Base-by-base conservation (phyloP, 1,284 basidiomycete genomes). In the Trichosporon asahii region DNA sequence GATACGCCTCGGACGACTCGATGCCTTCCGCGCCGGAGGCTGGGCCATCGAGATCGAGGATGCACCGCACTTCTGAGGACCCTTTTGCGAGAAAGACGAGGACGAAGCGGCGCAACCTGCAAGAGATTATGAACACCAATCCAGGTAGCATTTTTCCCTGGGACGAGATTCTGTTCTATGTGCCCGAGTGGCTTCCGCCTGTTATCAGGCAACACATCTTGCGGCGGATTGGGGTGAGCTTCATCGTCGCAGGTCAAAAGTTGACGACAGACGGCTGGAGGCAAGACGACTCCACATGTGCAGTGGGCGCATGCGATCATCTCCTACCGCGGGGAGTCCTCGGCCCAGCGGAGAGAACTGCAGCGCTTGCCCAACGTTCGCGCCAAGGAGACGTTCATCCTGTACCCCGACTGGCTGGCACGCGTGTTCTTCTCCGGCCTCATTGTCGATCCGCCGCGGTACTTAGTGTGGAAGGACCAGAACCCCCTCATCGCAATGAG, bases 351-450 rank as follows among this genome's bases (percentile, higher is more conserved):
- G 15, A 53, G 68, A 44, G 68, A 73, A 29, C 69, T 66, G n/a
- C 66, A 70, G 33, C 37, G 27, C 14, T 21, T n/a, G 63, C 57
- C 57, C 8, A 55, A 25, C 53, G 60, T 7, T 9, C 33, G 15
- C 11, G 49, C 15, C 33, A 63, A 23, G 46, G 18, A 66, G 8
- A 25, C 67, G 1, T 12, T 35, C 37, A 55, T 74, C 9, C 35
- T 69, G n/a, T 40, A 66, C 9, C 72, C 74, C 29, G 69, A 74
- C 64, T 76, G 72, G 72, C 61, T 76, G 12, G 63, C 72, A 6
- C 57, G 69, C 8, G 73, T 73, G 29, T 76, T 73, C 69, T 76
- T 73, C 55, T 57, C 73, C 9, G 66, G 66, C 29, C 46, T 37
- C 12, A 69, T 72, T 5, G 66, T 66, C 12, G 44, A 66, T 21